A percentile compares a stretch with the other conserved stretches of the same genome.
Evolutionary conservation across 192 early-diverging fungal species (phyloP).

Genomic region (Coemansia sp.): DNA sequence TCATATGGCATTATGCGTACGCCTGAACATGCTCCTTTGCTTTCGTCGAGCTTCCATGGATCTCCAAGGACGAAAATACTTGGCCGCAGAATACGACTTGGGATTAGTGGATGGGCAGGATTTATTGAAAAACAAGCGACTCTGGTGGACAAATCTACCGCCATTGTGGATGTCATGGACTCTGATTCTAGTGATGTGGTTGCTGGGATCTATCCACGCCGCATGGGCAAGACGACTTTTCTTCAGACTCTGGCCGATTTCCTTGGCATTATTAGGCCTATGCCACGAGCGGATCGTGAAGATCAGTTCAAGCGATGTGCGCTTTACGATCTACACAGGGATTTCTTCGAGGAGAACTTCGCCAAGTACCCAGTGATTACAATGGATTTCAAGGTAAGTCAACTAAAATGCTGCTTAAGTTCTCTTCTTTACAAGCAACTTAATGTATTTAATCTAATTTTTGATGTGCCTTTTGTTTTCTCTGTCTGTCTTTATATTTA

Average conservation of each 20-base stretch:
- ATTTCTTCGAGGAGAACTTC: background rate
- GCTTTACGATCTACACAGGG: too few relatives aligned
- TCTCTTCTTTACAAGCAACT: too few relatives aligned
- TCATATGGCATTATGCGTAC: too few relatives aligned
- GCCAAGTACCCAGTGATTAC: background rate
- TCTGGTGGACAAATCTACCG: background rate
- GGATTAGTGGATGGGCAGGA: background rate
- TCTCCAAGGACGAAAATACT: background rate
- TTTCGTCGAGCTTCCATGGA: background rate
- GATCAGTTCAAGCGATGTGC: background rate
- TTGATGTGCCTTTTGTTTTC: background rate
- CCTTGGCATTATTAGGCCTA: background rate
- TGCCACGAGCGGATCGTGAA: background rate
- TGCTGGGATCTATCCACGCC: background rate
- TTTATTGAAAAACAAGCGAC: background rate
- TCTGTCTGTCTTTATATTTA: too few relatives aligned
- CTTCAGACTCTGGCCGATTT: background rate
- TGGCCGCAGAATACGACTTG: background rate
- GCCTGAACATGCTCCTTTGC: too few relatives aligned
- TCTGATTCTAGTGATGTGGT: background rate
- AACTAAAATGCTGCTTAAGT: background rate
- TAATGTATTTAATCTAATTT: background rate
- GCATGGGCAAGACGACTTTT: background rate
- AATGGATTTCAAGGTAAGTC: constrained; percentile 5
- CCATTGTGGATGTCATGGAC: background rate